Evolutionary conservation across 1,284 basidiomycete genomes (phyloP), one percentile per base, ranked within the genome.

Genomic region (Exobasidium rhododendri): DNA sequence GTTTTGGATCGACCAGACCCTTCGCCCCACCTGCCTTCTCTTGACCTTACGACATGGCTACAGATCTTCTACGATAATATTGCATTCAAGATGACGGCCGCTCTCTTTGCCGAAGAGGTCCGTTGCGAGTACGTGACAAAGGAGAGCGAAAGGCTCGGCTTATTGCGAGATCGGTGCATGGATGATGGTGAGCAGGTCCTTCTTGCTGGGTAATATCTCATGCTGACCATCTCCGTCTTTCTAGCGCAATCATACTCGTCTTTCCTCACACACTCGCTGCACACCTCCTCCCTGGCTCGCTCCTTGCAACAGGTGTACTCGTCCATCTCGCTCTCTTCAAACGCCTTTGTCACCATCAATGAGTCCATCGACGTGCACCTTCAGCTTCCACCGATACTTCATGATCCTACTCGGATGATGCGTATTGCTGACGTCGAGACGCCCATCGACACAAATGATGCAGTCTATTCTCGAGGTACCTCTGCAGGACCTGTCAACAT

Each of bases 31-130:
- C 60, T 69, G 52, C 56, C 66, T 2, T 59, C 58, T 10, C 63
- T 77, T 56, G 73, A 79, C 47, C 53, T 66, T 2, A 64, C 66
- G 17, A 63, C 69, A 1, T 73, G 69, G 73, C 62, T 73, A 7
- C 68, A 73, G 35, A 61, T 78, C 30, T 78, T 67, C 43, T 78
- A 79, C 64, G 73, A 75, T 61, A 73, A 75, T 50, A 68, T 79
- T 20, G 65, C 73, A 30, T 79, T 78, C 68, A 79, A 79, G 56
- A 68, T 78, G 65, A 77, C 77, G 0, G 71, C 76, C 5, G 72
- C 75, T 17, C 71, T 79, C 22, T 77, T 69, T 44, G 68, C 68
- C 22, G 75, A 79, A 52, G 72, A 79, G 63, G 49, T 54, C 11
- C 63, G 68, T 2, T 58, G 63, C 2, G 56, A 66, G 43, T 77